Conservation (phyloP, 2,329 filamentous ascomycete genomes). For the Didymellaceae sp. region DNA sequence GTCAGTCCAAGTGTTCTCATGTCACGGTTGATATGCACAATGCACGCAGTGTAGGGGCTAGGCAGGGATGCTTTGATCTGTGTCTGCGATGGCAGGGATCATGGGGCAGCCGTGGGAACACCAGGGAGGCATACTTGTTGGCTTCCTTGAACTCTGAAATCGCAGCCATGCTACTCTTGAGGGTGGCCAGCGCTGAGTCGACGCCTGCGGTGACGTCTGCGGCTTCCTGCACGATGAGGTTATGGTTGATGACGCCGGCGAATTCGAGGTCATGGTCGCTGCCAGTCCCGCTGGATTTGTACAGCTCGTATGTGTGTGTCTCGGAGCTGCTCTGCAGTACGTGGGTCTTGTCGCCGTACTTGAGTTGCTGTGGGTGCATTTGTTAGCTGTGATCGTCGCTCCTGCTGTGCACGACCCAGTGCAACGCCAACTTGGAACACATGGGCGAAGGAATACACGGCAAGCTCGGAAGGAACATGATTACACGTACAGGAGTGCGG, state of each 20-base stretch:
- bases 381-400: conserved; percentile 39
- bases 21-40: conserved; percentile 6
- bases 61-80: conserved; percentile 19
- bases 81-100: conserved; percentile 26
- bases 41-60: conserved; percentile 11
- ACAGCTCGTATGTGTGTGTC: conserved; percentile 64
- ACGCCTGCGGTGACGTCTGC: conserved; percentile 62
- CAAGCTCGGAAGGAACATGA: conserved; percentile 10
- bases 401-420: conserved; percentile 10
- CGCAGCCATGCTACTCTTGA: conserved; percentile 66
- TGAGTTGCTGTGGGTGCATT: conserved; percentile 55
- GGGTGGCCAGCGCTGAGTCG: conserved; percentile 65
- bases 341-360: conserved; percentile 63
- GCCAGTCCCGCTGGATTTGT: conserved; percentile 52
- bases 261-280: conserved; percentile 59
- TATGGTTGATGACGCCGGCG: conserved; percentile 64
- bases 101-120: conserved; percentile 31
- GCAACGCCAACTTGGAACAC: conserved; percentile 17
- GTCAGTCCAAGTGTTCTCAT: conserved; percentile 38
- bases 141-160: conserved; percentile 67
- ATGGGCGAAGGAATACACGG: neutral
- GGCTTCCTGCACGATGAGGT: conserved; percentile 60
- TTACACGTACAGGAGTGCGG: conserved; percentile 48
- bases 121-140: conserved; percentile 57
- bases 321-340: conserved; percentile 61